Conservation (phyloP, 2,329 filamentous ascomycete genomes). For the Pyricularia pennisetigena region DNA sequence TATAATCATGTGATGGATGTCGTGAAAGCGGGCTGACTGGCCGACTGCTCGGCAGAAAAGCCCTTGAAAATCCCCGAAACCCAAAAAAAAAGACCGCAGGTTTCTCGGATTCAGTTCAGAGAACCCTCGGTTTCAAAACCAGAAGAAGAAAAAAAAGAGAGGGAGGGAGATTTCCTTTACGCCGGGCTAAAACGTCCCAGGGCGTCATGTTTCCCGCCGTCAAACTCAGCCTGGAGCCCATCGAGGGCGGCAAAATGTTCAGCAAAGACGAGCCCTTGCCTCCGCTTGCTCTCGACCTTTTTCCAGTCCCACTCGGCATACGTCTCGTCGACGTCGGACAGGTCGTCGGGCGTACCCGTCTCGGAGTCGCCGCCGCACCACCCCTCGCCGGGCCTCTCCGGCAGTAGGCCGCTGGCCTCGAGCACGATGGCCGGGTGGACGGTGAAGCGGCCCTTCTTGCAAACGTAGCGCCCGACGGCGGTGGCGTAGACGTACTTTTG, state of each 20-base stretch:
- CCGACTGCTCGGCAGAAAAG: too few relatives aligned
- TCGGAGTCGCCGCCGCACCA: conserved; percentile 38
- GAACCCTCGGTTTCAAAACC: neutral
- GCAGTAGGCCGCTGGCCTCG: conserved; percentile 62
- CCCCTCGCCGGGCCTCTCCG: conserved; percentile 55
- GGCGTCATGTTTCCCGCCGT: conserved; percentile 41
- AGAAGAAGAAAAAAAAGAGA: neutral
- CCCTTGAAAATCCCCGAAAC: too few relatives aligned
- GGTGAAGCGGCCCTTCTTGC: conserved; percentile 74
- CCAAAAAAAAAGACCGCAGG: neutral
- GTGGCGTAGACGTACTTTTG: conserved; percentile 61
- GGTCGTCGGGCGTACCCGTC: conserved; percentile 4
- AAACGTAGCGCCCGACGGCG: conserved; percentile 70
- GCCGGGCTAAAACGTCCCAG: conserved; percentile 32
- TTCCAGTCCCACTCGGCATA: conserved; percentile 48
- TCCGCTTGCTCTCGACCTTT: conserved; percentile 42
- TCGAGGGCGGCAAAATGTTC: conserved; percentile 48
- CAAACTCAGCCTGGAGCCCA: conserved; percentile 38
- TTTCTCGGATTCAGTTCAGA: neutral
- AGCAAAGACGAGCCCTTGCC: conserved; percentile 44
- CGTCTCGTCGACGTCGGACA: conserved; percentile 24
- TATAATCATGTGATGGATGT: too few relatives aligned
- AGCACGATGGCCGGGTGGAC: conserved; percentile 74
- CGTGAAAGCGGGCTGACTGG: too few relatives aligned
- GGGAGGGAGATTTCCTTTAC: too few relatives aligned